Base-by-base conservation (phyloP, 2,329 filamentous ascomycete genomes). In the Ceratocystis variospora region DNA sequence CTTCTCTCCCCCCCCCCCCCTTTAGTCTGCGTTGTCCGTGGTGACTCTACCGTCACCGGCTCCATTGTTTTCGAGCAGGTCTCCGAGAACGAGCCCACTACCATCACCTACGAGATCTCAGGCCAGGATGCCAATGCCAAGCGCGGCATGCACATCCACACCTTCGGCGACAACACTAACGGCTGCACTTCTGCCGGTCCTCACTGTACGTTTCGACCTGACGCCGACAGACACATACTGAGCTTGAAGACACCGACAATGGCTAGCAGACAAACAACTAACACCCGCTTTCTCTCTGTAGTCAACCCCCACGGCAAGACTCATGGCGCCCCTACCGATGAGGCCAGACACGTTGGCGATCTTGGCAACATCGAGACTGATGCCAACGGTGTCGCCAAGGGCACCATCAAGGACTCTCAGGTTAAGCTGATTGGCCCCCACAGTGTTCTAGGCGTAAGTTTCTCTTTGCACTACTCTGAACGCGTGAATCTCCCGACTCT, bases 101-200 rank as follows among this genome's bases (percentile, higher is more conserved):
- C 83, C 77, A 83, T 99, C 81, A 84, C 87, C 75, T 99, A 89
- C 87, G 85, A 96, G 79, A 91, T 99, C 79, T 83, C 84, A 69
- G 93, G 94, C 79, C 83, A 96, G 80, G 92, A 97, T 76, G 75
- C 93, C 79, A 96, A 96, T 78, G 92, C 94, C 75, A 85, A 96
- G 86, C 93, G 94, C 79, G 94, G 90, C 79, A 91, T 97, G 84
- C 94, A 99, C 84, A 87, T 99, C 75, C 94, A 99, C 83, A 90
- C 94, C 78, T 99, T 96, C 75, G 94, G 94, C 77, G 94, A 97
- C 85, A 97, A 97, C 85, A 97, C 94, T 83, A 99, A 99, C 81
- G 94, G 94, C 78, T 99, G 94, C 89, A 97, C 93, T 71, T 96
- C 89, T 71, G 94, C 94, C 71, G 94, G 94, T 65, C 93, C 94